A percentile compares a stretch with the other conserved stretches of the same genome.
Conservation (phyloP, 176 grass and related monocot genomes). For the Aegilops bicornis region DNA sequence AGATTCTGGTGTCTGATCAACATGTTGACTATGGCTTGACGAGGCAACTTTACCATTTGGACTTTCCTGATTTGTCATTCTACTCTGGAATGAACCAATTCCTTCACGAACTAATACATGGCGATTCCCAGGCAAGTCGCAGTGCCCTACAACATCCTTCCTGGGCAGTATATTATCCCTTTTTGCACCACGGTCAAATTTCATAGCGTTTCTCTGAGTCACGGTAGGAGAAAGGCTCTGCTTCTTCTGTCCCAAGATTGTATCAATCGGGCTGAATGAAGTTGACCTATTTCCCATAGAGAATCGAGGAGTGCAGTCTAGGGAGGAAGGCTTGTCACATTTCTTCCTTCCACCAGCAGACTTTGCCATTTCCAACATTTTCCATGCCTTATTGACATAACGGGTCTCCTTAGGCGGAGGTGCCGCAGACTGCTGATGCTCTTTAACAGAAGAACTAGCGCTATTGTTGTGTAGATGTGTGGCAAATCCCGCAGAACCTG, state of each 20-base stretch:
- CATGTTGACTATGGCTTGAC: neutral
- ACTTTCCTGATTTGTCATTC: constrained; percentile 31
- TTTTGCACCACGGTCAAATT: neutral
- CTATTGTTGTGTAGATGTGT: constrained; percentile 26
- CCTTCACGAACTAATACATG: constrained; percentile 9
- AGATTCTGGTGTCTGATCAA: no score
- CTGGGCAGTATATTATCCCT: neutral
- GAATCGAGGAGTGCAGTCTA: constrained; percentile 16
- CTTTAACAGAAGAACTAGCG: neutral
- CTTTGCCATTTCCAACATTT: constrained; percentile 72
- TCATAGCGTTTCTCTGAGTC: neutral
- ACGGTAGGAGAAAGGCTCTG: neutral
- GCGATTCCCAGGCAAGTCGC: neutral
- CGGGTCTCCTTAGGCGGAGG: neutral
- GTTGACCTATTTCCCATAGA: constrained; percentile 48
- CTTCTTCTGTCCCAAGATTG: constrained; percentile 31
- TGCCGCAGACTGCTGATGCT: neutral
- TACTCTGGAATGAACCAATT: neutral
- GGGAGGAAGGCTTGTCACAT: constrained; percentile 29
- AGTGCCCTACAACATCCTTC: neutral
- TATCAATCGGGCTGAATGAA: constrained; percentile 36
- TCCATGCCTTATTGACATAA: constrained; percentile 71
- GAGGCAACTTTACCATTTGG: constrained; percentile 26
- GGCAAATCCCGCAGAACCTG: constrained; percentile 54
- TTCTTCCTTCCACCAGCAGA: constrained; percentile 29